These are phyloP conservation scores for Ogataea philodendri DNA, from an alignment of 805 yeast species.

Conservation along the genomic window DNA sequence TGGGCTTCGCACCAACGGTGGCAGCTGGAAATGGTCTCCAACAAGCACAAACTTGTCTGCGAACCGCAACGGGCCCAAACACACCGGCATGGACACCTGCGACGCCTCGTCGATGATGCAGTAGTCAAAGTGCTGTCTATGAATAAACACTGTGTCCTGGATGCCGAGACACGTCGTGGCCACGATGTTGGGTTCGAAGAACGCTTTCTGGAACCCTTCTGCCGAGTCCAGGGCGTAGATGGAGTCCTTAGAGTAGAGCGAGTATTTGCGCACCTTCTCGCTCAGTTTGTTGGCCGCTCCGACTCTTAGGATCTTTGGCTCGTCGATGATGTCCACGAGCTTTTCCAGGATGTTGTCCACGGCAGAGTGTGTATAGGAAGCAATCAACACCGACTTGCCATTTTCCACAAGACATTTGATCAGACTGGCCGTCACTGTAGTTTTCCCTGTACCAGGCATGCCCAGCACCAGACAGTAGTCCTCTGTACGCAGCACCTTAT, in stretches of 20 bases:
- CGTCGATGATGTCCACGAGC: slow-evolving; percentile 42
- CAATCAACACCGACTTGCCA: slow-evolving; percentile 67
- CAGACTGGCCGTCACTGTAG: slow-evolving; percentile 81
- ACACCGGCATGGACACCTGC: slow-evolving; percentile 87
- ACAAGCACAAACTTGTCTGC: slow-evolving; percentile 82
- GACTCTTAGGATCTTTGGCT: slow-evolving; percentile 57
- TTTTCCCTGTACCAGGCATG: slow-evolving; percentile 98
- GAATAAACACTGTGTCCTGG: slow-evolving; percentile 55
- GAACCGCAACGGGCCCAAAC: slow-evolving; percentile 80
- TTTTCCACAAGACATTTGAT: slow-evolving; percentile 57
- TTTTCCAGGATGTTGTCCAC: slow-evolving; percentile 89
- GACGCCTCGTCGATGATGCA: slow-evolving; percentile 97
- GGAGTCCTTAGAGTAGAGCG: slow-evolving; percentile 42
- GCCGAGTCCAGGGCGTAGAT: slow-evolving; percentile 32
- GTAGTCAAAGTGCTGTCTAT: slow-evolving; percentile 68
- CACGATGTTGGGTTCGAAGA: slow-evolving; percentile 64
- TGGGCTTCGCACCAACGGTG: slow-evolving; percentile 76
- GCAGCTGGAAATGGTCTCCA: slow-evolving; percentile 95
- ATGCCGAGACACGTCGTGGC: slow-evolving; percentile 88
- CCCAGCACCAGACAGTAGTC: slow-evolving; percentile 86
- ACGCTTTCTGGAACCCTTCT: slow-evolving; percentile 46
- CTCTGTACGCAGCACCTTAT: slow-evolving; percentile 56
- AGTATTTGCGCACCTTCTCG: slow-evolving; percentile 52
- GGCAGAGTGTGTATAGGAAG: slow-evolving; percentile 93
- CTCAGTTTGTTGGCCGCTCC: slow-evolving; percentile 65